Evolutionary conservation across 371 early-diverging fungal genomes (phyloP), one percentile per base, ranked within the genome.

Genomic region (Apophysomyces elegans): DNA sequence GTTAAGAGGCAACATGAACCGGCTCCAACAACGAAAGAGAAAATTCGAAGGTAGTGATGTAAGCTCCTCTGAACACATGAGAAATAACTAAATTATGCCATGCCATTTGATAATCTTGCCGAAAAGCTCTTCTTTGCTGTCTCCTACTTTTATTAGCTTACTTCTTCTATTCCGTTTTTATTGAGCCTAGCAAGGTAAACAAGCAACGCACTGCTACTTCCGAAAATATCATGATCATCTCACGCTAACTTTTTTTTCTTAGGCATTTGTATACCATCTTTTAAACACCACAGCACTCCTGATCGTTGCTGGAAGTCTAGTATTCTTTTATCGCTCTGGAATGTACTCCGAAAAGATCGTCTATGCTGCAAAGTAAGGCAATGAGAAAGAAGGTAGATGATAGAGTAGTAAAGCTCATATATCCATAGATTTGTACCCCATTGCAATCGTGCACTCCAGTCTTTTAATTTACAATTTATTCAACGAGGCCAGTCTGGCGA

Each of bases 381-480:
- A 11, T 50, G 58, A 58, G 4, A 26, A 38, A 41, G 5, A 65
- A 13, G 47, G 5, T 13, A 58, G 12, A 16, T 32, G 38, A 50
- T 16, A 12, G n/a, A 38, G 37, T 36, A 26, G 8, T 14, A 16
- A 35, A 37, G 13, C 12, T 38, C 11, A 5, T 16, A 26, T 26
- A 68, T 35, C 21, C 37, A 9, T 69, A 90, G 90, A 72, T 89
- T 86, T 73, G 84, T 88, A 9, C 84, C 86, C 35, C 89, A 89
- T 45, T 87, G 87, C 61, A 91, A 91, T 62, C 81, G 85, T 44
- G 84, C 87, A 16, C 75, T 91, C n/a, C 69, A 77, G 26, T 78
- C 85, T n/a, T 91, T 88, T 72, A 89, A 91, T 61, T 75, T 91
- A 67, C 83, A 86, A 56, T 90, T 89, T 64, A 86, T 86, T 62